These are phyloP conservation scores for Anthostomella pinea DNA, from an alignment of 2,329 filamentous ascomycete genomes.

Conservation along the genomic window DNA sequence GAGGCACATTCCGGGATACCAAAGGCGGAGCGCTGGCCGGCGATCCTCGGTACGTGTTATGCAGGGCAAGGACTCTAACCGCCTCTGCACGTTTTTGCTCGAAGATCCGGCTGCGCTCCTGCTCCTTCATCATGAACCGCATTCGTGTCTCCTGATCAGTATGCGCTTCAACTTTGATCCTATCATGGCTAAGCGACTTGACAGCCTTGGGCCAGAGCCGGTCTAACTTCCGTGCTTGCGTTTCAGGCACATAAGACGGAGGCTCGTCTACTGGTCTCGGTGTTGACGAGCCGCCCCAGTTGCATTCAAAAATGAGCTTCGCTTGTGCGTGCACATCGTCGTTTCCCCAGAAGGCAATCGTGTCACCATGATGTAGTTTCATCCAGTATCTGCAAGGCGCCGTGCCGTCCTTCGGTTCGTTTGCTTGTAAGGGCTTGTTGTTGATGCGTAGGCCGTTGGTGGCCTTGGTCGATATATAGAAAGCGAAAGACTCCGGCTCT, in stretches of 20 bases:
- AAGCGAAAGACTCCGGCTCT: conserved; percentile 56
- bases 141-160: conserved; percentile 43
- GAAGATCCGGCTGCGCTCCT: conserved; percentile 48
- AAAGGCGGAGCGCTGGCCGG: conserved; percentile 15
- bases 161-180: conserved; percentile 41
- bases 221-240: conserved; percentile 46
- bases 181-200: conserved; percentile 41
- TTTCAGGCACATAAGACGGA: conserved; percentile 36
- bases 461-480: conserved; percentile 77
- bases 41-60: conserved; percentile 12
- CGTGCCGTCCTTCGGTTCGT: conserved; percentile 51
- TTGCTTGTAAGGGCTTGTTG: conserved; percentile 58
- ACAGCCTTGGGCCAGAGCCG: conserved; percentile 45
- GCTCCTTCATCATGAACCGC: conserved; percentile 43
- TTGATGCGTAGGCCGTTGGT: conserved; percentile 76
- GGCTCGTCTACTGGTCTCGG: conserved; percentile 36
- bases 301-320: conserved; percentile 51
- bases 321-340: conserved; percentile 38
- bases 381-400: conserved; percentile 61
- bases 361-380: conserved; percentile 72
- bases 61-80: conserved; percentile 36
- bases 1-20: conserved; percentile 9
- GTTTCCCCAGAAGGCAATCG: conserved; percentile 67
- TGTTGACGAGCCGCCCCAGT: conserved; percentile 53
- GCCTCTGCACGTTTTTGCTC: conserved; percentile 48